Base-by-base conservation (phyloP, 176 grass and related monocot species). In the Puccinellia tenuiflora region DNA sequence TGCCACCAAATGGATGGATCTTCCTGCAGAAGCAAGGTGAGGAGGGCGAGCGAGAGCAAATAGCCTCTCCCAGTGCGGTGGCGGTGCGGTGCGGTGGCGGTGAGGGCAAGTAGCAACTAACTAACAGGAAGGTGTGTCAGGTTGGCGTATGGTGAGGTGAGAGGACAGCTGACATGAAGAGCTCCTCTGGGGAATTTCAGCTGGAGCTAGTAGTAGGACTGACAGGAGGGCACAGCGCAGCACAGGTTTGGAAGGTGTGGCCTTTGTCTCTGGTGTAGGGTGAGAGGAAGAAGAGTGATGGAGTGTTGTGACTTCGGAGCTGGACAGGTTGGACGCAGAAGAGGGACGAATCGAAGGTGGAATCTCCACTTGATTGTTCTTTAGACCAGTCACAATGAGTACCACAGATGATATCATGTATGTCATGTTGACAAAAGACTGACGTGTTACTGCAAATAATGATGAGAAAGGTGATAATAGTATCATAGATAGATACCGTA, bases 261-360 rank as follows among this genome's bases (percentile, higher is more conserved):
- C 53, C 53, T 55, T 55, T 55, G 53, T 57, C 65, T 25, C 2
- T 15, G 28, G 33, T 26, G 47, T 17, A 59, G 75, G 81, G 54
- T 50, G 63, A 74, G 72, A 68, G 24, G n/a, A 68, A 16, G 13
- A 48, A 9, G 34, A 84, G 75, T 20, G 78, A 47, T 28, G 10
- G 5, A 7, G 33, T 4, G 0, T 66, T 42, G 66, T 68, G 66
- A 39, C 37, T 73, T 47, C 48, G 69, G 43, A 28, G 25, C 45
- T 66, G 66, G 81, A 91, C 85, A 91, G 89, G 76, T 91, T 81
- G 85, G 69, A 88, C 22, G 77, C 62, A 88, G 70, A 52, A 40
- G 30, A 66, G 66, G 61, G 25, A 42, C 5, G 14, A 26, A 68
- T 55, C 20, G 28, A 7, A 59, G 52, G 52, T 83, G 79, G 74